Conservation (phyloP, 2,329 filamentous ascomycete species). For the Lecanosticta acicola region DNA sequence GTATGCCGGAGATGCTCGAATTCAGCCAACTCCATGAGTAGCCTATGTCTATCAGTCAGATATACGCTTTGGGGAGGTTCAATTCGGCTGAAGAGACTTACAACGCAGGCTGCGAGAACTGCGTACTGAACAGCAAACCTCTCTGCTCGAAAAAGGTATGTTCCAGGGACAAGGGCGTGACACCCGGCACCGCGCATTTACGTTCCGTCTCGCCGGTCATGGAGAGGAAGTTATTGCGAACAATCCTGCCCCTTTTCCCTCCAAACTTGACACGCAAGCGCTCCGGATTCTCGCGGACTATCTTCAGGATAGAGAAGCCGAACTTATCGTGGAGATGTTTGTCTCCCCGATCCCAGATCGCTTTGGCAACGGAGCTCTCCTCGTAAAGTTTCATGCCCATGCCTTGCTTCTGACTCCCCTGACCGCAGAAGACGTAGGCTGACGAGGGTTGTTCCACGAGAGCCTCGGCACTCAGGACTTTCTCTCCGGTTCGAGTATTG, state of each 20-base stretch:
- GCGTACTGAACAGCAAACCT: not conserved
- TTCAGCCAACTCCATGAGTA: not conserved
- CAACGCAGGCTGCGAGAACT: conserved; percentile 2
- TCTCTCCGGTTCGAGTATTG: not conserved
- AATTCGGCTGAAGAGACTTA: too few relatives aligned
- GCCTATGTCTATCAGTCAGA: too few relatives aligned
- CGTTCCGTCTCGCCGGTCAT: conserved; percentile 1
- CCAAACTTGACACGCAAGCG: conserved; percentile 1
- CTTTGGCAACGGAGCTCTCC: not conserved
- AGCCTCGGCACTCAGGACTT: not conserved
- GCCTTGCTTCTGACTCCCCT: conserved; percentile 1
- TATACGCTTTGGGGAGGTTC: too few relatives aligned
- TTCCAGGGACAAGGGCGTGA: too few relatives aligned
- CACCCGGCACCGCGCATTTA: not conserved
- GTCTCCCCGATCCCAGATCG: conserved; percentile 1
- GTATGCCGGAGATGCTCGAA: not conserved
- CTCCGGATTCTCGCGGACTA: not conserved
- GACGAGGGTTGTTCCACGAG: not conserved
- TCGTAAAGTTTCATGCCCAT: not conserved
- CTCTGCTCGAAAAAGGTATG: not conserved
- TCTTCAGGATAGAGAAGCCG: not conserved
- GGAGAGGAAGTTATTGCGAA: conserved; percentile 1
- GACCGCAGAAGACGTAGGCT: conserved; percentile 1
- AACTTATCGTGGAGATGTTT: too few relatives aligned
- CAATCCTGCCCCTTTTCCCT: not conserved